Evolutionary conservation across 1,284 basidiomycete genomes (phyloP), one percentile per base, ranked within the genome.

Genomic region (Sporisorium exsertum): DNA sequence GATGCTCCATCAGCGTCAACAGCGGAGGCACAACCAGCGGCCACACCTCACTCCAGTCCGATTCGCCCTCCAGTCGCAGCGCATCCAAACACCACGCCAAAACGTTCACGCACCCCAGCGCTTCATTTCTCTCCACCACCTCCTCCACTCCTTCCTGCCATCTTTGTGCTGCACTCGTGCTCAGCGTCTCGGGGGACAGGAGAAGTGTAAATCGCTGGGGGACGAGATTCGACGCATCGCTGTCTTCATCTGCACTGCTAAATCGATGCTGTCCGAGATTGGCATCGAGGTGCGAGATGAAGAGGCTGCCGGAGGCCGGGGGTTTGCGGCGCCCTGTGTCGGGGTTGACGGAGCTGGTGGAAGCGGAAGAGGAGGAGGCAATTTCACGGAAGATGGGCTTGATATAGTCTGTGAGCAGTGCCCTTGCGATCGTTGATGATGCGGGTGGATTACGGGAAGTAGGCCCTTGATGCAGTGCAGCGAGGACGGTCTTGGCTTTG

Each of bases 1-100:
- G 46, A 26, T 76, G 68, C 49, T 76, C 73, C 40, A 72, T 16
- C n/a, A 72, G 20, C 15, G 73, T 68, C 47, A 76, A 32, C 60
- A 76, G 18, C 18, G 73, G 69, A 5, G 73, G 73, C 22, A 76
- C 46, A 0, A 72, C 6, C 58, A 71, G 35, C 3, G 73, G 73
- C 73, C 73, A 76, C 1, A 53, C 62, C 1, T 20, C 47, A 9
- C 42, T 54, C 73, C 69, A 76, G n/a, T 64, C 73, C 40, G 59
- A 40, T 15, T 58, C 59, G n/a, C 16, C 46, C 22, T 37, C 50
- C 47, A 61, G 33, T 37, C 29, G 13, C 32, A 69, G 6, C 26
- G 33, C 45, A 7, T 58, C 59, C 24, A 74, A 24, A 43, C 66
- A 69, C 62, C 58, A 74, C 0, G 33, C 15, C 0, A 74, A 43